These are phyloP conservation scores for Fusarium sp. DNA, from an alignment of 2,329 filamentous ascomycete species.

Conservation along the genomic window DNA sequence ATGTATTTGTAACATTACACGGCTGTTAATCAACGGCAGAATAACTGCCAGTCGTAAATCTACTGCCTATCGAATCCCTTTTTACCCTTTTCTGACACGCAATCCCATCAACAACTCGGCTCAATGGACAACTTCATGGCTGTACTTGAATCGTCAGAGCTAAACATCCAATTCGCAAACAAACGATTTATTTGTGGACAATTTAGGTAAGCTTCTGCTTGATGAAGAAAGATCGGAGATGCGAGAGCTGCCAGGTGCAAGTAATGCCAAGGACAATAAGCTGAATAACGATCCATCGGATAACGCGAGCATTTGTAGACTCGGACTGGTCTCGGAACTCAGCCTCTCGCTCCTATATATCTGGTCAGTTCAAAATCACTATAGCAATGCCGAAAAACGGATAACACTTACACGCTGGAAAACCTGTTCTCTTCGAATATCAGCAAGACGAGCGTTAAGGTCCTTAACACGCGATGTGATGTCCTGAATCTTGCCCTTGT, in stretches of 20 bases:
- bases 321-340: conserved; percentile 99
- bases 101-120: conserved; percentile 25
- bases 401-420: conserved; percentile 81
- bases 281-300: conserved; percentile 94
- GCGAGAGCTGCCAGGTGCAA: conserved; percentile 96
- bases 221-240: conserved; percentile 97
- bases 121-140: conserved; percentile 6
- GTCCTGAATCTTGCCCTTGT: conserved; percentile 93
- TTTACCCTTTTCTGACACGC: conserved; percentile 12
- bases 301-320: conserved; percentile 87
- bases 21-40: conserved; percentile 10
- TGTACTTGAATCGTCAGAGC: conserved; percentile 2
- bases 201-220: conserved; percentile 97
- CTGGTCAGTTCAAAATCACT: conserved; percentile 13
- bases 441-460: conserved; percentile 85
- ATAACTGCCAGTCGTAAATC: conserved; percentile 12
- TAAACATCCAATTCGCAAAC: conserved; percentile 13
- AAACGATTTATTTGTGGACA: conserved; percentile 1
- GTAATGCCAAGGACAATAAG: conserved; percentile 84
- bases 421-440: conserved; percentile 93
- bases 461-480: conserved; percentile 90
- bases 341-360: conserved; percentile 85
- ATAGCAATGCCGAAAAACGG: not conserved
- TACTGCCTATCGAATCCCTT: conserved; percentile 20
- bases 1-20: conserved; percentile 42